phyloP scores from a whole-genome alignment of 2,329 filamentous ascomycete species.

The Westerdykella aurantiaca region DNA sequence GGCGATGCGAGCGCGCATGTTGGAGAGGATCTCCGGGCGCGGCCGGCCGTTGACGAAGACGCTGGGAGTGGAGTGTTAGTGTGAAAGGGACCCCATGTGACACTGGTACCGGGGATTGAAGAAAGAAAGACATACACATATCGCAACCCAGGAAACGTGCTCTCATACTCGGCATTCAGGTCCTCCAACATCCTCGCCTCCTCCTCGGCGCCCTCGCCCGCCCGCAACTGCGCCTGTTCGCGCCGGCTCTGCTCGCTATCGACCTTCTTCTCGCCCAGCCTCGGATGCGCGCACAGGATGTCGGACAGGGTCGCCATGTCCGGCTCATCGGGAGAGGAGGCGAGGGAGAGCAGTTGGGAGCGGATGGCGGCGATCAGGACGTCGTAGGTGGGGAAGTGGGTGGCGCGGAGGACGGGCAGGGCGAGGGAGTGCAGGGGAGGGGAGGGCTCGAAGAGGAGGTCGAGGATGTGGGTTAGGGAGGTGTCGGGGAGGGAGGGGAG shows the following conservation, averaged over 20 bases:
- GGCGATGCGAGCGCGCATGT: conserved; percentile 72
- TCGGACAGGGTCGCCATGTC: conserved; percentile 57
- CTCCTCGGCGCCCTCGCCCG: conserved; percentile 36
- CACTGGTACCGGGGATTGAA: too few species aligned
- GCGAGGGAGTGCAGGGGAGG: conserved; percentile 66
- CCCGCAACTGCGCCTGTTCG: conserved; percentile 72
- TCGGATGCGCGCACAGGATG: conserved; percentile 76
- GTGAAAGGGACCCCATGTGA: too few species aligned
- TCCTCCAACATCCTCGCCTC: conserved; percentile 53
- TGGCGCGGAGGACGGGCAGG: conserved; percentile 58
- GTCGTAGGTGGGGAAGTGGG: conserved; percentile 60
- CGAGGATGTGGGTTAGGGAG: conserved; percentile 56
- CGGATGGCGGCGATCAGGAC: conserved; percentile 64
- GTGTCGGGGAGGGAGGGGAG: conserved; percentile 53
- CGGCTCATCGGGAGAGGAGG: conserved; percentile 33
- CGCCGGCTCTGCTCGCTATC: conserved; percentile 74
- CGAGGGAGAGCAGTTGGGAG: conserved; percentile 50
- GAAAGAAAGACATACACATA: conserved; percentile 57
- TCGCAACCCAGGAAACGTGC: conserved; percentile 70
- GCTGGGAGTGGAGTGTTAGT: conserved; percentile 31
- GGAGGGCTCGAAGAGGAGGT: conserved; percentile 81
- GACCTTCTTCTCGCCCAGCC: conserved; percentile 73
- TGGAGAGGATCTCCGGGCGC: conserved; percentile 67
- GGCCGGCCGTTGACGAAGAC: conserved; percentile 84
- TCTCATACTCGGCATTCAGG: conserved; percentile 75